phyloP scores from a whole-genome alignment of 2,329 filamentous ascomycete genomes.

The Elsinoe necatrix region DNA sequence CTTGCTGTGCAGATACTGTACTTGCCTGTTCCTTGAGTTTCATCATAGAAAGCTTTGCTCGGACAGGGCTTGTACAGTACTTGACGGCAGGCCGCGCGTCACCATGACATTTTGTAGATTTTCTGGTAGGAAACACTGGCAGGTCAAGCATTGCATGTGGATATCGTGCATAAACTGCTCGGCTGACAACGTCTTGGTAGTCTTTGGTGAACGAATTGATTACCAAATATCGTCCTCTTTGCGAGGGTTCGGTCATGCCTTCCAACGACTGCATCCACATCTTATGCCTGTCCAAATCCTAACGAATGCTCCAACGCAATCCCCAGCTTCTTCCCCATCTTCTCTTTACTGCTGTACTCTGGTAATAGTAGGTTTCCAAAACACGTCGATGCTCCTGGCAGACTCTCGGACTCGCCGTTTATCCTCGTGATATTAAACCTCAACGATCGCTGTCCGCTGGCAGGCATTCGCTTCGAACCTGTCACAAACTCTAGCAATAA shows the following conservation, averaged over 20 bases:
- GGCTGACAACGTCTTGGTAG: not conserved
- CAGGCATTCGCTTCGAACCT: conserved; percentile 79
- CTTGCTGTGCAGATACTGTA: conserved; percentile 5
- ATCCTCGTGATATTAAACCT: conserved; percentile 78
- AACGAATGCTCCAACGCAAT: conserved; percentile 70
- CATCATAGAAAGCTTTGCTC: conserved; percentile 6
- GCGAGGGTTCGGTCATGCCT: not conserved
- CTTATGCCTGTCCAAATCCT: conserved; percentile 20
- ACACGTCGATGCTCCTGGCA: conserved; percentile 88
- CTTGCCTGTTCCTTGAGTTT: conserved; percentile 8
- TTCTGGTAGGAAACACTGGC: not conserved
- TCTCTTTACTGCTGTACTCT: conserved; percentile 64
- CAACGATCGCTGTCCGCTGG: conserved; percentile 73
- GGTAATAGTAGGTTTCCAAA: conserved; percentile 83
- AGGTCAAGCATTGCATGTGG: not conserved
- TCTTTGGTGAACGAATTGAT: conserved; percentile 1
- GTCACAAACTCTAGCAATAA: conserved; percentile 89
- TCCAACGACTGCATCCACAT: not conserved
- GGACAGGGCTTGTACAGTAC: not conserved
- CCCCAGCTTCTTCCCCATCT: conserved; percentile 64
- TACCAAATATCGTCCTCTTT: not conserved
- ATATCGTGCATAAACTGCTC: not conserved
- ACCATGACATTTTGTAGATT: not conserved
- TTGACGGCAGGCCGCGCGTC: conserved; percentile 4
- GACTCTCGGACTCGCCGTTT: conserved; percentile 50